Evolutionary conservation across 2,329 filamentous ascomycete species (phyloP).

Genomic region (Plenodomus lindquistii): DNA sequence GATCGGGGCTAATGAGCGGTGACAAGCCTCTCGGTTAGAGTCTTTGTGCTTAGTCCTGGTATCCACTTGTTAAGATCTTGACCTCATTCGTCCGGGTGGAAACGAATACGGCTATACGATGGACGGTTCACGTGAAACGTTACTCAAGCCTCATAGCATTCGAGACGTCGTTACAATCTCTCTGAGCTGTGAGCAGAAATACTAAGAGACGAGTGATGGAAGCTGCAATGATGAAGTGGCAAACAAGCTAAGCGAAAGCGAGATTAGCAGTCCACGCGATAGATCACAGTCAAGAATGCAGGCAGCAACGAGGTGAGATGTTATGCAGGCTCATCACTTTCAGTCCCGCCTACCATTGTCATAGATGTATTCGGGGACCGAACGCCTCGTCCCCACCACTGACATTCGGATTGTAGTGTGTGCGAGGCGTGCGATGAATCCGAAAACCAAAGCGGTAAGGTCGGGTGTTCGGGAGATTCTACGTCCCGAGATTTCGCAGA

Average conservation of each 20-base stretch:
- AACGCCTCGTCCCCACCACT: not conserved
- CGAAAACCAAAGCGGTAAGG: not conserved
- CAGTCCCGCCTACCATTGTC: not conserved
- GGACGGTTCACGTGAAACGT: not conserved
- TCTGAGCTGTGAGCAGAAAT: not conserved
- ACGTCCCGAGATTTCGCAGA: not conserved
- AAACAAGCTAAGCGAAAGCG: not conserved
- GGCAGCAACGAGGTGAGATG: not conserved
- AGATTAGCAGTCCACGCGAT: not conserved
- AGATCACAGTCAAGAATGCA: not conserved
- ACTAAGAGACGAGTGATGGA: not conserved
- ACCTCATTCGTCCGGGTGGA: not conserved
- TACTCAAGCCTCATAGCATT: not conserved
- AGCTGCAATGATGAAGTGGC: not conserved
- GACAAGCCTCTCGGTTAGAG: not conserved
- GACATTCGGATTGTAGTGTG: too few relatives aligned
- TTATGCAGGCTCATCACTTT: not conserved
- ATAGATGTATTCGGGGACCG: not conserved
- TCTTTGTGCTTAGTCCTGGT: not conserved
- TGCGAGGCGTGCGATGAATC: not conserved
- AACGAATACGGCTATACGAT: not conserved
- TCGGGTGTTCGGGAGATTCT: not conserved
- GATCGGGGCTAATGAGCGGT: not conserved
- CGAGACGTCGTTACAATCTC: not conserved
- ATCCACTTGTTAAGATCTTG: not conserved